Percentiles rank a stretch among this genome's conserved stretches.
These are phyloP conservation scores for Aquilaria yunnanensis DNA, from an alignment of 345 rosid genomes.

Conservation along the genomic window DNA sequence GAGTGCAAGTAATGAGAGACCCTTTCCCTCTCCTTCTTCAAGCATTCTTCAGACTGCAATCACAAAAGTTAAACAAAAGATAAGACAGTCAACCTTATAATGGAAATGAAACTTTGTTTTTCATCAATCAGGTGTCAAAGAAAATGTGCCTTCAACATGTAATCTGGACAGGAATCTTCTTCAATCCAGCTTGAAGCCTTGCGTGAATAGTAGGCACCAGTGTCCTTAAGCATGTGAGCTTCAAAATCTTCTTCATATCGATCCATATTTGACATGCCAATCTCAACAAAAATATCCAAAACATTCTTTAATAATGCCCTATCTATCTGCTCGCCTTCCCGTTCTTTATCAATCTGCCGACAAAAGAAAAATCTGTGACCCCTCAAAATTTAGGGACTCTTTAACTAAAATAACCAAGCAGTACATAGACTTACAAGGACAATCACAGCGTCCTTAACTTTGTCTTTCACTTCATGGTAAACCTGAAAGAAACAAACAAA, in stretches of 20 bases:
- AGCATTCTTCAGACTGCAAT: constrained; percentile 86
- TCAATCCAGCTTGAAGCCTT: constrained; percentile 86
- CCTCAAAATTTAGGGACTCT: too few species aligned
- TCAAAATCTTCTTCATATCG: constrained; percentile 78
- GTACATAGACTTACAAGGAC: constrained; percentile 45
- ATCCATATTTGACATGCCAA: constrained; percentile 76
- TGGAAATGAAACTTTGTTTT: constrained; percentile 1
- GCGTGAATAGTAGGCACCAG: constrained; percentile 72
- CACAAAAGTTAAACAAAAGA: constrained; percentile 5
- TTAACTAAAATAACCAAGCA: neutral
- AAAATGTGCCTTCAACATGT: constrained; percentile 65
- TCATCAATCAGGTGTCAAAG: neutral
- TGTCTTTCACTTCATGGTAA: constrained; percentile 42
- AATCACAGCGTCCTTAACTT: constrained; percentile 65
- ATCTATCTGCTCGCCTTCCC: constrained; percentile 89
- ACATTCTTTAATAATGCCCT: constrained; percentile 72
- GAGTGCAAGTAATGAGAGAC: constrained; percentile 83
- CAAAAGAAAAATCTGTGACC: neutral
- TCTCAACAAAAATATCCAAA: constrained; percentile 70
- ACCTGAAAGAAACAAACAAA: constrained; percentile 34
- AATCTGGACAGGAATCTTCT: constrained; percentile 75
- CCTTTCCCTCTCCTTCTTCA: constrained; percentile 87
- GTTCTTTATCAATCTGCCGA: constrained; percentile 75
- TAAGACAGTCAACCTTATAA: neutral
- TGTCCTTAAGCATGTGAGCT: constrained; percentile 54